These are phyloP conservation scores for Salvia sclarea DNA, from an alignment of 305 asterid genomes.

Conservation along the genomic window DNA sequence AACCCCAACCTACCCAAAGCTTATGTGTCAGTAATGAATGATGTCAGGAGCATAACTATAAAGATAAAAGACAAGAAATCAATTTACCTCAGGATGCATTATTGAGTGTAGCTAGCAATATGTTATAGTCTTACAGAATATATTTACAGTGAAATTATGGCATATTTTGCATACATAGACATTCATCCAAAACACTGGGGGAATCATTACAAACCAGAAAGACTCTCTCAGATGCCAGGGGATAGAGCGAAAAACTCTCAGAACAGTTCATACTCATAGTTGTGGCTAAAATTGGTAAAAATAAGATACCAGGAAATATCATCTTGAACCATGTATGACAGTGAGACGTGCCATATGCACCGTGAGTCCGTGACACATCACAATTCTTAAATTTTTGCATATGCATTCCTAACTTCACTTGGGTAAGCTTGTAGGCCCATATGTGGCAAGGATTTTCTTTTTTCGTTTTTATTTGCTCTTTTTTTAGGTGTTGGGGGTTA, in stretches of 20 bases:
- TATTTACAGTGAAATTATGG: constrained; percentile 1
- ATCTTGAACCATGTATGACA: background rate
- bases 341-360: too few relatives aligned
- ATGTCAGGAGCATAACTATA: constrained; percentile 31
- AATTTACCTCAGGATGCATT: background rate
- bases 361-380: background rate
- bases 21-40: constrained; percentile 33
- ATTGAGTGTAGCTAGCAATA: constrained; percentile 11
- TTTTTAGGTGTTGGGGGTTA: too few relatives aligned
- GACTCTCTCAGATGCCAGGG: constrained; percentile 1
- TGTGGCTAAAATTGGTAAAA: background rate
- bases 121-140: background rate
- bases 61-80: background rate
- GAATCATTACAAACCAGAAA: constrained; percentile 1
- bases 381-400: background rate
- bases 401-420: too few relatives aligned
- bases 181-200: background rate
- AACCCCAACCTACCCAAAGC: constrained; percentile 76
- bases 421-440: background rate
- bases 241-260: background rate
- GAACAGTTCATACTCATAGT: constrained; percentile 1
- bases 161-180: constrained; percentile 11
- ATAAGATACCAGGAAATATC: constrained; percentile 1
- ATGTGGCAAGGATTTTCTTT: too few relatives aligned
- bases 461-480: too few relatives aligned